Percentiles rank a stretch among this genome's conserved stretches.
Conservation (phyloP, 257 asterid genomes). For the Marsdenia floribunda region DNA sequence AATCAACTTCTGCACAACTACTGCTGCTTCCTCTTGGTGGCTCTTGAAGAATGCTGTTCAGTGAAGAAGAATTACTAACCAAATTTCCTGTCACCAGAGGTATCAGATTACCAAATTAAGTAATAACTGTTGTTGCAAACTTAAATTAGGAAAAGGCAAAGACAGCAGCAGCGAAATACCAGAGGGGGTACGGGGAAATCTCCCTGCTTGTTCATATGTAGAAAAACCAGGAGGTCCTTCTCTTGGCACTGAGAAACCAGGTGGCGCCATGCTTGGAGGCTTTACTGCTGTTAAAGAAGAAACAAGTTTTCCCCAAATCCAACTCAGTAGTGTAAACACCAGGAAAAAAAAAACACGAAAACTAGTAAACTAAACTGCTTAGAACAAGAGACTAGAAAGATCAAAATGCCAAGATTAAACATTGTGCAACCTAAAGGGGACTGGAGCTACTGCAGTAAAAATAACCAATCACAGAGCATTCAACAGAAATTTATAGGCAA, state of each 20-base stretch:
- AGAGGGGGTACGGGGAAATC: conserved; percentile 42
- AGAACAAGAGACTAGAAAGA: background rate
- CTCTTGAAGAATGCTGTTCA: conserved; percentile 35
- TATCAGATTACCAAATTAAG: background rate
- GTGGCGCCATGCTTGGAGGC: conserved; percentile 67
- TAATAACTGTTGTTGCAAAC: background rate
- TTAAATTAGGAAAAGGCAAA: conserved; percentile 2
- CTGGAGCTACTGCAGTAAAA: background rate
- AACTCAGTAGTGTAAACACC: background rate
- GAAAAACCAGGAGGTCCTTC: conserved; percentile 88
- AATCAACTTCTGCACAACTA: conserved; percentile 36
- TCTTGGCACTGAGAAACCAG: conserved; percentile 72
- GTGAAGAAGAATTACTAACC: conserved; percentile 34
- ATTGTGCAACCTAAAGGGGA: background rate
- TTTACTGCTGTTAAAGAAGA: conserved; percentile 47
- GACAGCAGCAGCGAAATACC: conserved; percentile 28
- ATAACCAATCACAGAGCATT: background rate
- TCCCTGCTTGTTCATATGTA: conserved; percentile 40
- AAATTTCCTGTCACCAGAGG: conserved; percentile 45
- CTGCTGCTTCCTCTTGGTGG: conserved; percentile 34
- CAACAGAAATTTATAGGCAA: background rate
- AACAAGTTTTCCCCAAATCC: conserved; percentile 2
- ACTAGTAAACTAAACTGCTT: background rate
- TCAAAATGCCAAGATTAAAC: background rate
- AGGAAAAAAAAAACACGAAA: background rate